Evolutionary conservation across 345 rosid genomes (phyloP).

Genomic region (Citrus unshiu): DNA sequence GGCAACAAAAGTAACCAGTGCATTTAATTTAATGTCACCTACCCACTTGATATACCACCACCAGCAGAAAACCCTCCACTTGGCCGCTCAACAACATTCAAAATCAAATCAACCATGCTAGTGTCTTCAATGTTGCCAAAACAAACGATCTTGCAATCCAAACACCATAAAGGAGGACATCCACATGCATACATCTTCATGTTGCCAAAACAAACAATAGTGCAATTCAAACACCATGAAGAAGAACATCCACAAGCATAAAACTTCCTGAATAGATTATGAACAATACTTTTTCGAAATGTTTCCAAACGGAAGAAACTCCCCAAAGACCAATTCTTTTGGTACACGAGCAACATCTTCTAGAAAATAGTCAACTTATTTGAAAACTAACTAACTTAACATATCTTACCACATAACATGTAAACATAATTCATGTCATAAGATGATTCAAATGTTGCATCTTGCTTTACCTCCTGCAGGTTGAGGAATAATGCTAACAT

Average conservation of each 20-base stretch:
- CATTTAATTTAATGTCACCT: slow-evolving; percentile 23
- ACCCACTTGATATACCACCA: slow-evolving; percentile 96
- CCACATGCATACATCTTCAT: slow-evolving; percentile 35
- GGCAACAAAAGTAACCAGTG: background rate
- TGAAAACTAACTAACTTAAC: background rate
- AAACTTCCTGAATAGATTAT: background rate
- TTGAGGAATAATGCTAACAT: slow-evolving; percentile 90
- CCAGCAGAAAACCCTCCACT: slow-evolving; percentile 97
- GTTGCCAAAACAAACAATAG: slow-evolving; percentile 1
- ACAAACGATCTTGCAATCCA: background rate
- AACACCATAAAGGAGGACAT: background rate
- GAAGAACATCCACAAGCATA: background rate
- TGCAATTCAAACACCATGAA: background rate
- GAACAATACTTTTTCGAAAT: background rate
- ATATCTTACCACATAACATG: background rate
- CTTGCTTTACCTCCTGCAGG: slow-evolving; percentile 83
- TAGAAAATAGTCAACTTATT: background rate
- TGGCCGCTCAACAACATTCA: slow-evolving; percentile 95
- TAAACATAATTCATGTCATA: background rate
- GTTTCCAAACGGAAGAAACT: background rate
- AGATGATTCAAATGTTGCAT: background rate
- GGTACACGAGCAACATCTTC: background rate
- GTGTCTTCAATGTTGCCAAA: slow-evolving; percentile 40
- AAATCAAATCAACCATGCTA: slow-evolving; percentile 82
- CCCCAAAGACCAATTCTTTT: background rate